A percentile compares a stretch with the other conserved stretches of the same genome.
These are phyloP conservation scores for Ophiocytium majus DNA, from an alignment of 352 stramenopile species.

Conservation along the genomic window DNA sequence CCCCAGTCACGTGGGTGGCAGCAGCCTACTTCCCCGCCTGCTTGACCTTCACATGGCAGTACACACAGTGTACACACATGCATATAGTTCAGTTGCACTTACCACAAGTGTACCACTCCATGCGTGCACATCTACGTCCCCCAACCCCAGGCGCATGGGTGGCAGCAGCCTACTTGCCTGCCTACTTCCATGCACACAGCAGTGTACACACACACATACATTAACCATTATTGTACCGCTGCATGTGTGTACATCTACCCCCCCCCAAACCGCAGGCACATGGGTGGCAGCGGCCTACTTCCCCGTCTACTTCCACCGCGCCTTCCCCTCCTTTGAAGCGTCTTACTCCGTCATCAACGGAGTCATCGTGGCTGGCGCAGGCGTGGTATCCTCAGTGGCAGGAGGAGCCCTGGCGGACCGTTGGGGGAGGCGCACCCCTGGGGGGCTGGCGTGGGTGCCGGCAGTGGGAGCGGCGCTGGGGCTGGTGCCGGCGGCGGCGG, in stretches of 20 bases:
- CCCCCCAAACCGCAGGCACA: not conserved
- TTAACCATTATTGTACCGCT: too few species aligned
- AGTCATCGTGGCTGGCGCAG: slow-evolving; percentile 36
- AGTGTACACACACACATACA: too few species aligned
- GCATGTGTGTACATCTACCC: not conserved
- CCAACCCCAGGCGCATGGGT: too few species aligned
- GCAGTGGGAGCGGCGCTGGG: slow-evolving; percentile 33
- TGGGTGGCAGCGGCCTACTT: not conserved
- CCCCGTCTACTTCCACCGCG: slow-evolving; percentile 54
- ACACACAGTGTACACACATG: too few species aligned
- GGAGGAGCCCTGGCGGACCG: slow-evolving; percentile 53
- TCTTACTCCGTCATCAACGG: slow-evolving; percentile 57
- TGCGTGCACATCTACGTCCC: too few species aligned
- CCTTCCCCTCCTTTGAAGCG: slow-evolving; percentile 41
- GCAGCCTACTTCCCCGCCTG: too few species aligned
- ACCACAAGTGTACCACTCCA: too few species aligned
- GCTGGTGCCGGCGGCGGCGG: slow-evolving; percentile 32
- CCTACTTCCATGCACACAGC: too few species aligned
- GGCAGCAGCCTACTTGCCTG: not conserved
- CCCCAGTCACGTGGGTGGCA: too few species aligned
- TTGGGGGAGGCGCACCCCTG: not conserved
- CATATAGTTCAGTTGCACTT: too few species aligned
- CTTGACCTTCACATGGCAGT: too few species aligned
- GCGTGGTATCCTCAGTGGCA: slow-evolving; percentile 38
- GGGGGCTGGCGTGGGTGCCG: slow-evolving; percentile 48